Percentiles rank a stretch among this genome's conserved stretches.
phyloP scores from a whole-genome alignment of 1,284 basidiomycete species.

The Anthracocystis panici-leucophaei region DNA sequence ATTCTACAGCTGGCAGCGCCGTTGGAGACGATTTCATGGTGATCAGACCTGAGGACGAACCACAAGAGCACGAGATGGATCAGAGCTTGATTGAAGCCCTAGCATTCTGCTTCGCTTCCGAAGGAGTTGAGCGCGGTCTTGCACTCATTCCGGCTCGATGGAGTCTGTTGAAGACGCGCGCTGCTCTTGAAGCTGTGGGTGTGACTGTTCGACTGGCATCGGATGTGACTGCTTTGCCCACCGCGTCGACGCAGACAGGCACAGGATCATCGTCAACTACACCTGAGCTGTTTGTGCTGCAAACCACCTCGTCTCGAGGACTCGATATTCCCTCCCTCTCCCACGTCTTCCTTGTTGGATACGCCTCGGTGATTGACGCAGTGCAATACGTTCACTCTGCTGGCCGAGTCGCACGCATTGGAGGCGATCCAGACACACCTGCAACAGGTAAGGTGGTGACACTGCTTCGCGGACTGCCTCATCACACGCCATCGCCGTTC shows the following conservation, averaged over 20 bases:
- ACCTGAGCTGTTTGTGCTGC: slow-evolving; percentile 58
- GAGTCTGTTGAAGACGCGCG: slow-evolving; percentile 52
- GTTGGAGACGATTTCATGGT: slow-evolving; percentile 15
- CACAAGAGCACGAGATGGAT: slow-evolving; percentile 55
- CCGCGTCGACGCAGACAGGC: not conserved
- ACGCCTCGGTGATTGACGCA: slow-evolving; percentile 59
- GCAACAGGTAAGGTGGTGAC: slow-evolving; percentile 58
- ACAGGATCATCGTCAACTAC: not conserved
- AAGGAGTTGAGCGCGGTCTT: slow-evolving; percentile 53
- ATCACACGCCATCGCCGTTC: slow-evolving; percentile 30
- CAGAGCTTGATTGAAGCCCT: slow-evolving; percentile 56
- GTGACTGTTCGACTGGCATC: slow-evolving; percentile 53
- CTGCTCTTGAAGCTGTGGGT: slow-evolving; percentile 54
- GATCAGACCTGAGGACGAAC: slow-evolving; percentile 28
- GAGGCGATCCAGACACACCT: slow-evolving; percentile 21
- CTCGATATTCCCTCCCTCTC: slow-evolving; percentile 63
- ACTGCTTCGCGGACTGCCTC: slow-evolving; percentile 54
- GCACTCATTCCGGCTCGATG: slow-evolving; percentile 64
- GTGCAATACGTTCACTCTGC: slow-evolving; percentile 66
- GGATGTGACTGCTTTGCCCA: slow-evolving; percentile 4
- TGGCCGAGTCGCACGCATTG: slow-evolving; percentile 63
- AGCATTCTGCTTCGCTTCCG: slow-evolving; percentile 60
- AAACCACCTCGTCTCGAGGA: slow-evolving; percentile 61
- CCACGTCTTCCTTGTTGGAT: slow-evolving; percentile 65
- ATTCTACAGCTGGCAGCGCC: not conserved